A percentile compares a stretch with the other conserved stretches of the same genome.
phyloP scores from a whole-genome alignment of 2,329 filamentous ascomycete species.

The Emydomyces testavorans region DNA sequence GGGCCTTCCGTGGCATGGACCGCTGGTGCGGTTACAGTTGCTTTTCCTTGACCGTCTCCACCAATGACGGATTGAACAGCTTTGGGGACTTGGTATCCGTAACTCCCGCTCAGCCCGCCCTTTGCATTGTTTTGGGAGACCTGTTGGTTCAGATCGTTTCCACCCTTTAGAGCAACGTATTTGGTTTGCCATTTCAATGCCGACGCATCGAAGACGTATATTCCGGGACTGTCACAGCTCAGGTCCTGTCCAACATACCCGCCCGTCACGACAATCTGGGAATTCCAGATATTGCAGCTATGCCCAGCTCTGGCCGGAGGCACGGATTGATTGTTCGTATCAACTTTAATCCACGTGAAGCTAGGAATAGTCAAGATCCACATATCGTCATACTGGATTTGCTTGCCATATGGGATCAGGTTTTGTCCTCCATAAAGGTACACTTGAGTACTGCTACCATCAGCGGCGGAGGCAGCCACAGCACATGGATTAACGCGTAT shows the following conservation, averaged over 20 bases:
- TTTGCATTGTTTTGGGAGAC: constrained; percentile 42
- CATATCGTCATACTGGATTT: constrained; percentile 57
- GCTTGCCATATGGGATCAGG: constrained; percentile 49
- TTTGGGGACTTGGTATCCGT: constrained; percentile 59
- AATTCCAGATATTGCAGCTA: constrained; percentile 64
- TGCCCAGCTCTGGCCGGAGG: constrained; percentile 58
- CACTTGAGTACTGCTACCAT: constrained; percentile 63
- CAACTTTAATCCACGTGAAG: constrained; percentile 66
- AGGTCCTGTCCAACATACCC: constrained; percentile 53
- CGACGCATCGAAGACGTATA: constrained; percentile 68
- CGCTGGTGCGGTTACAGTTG: constrained; percentile 55
- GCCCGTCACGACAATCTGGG: constrained; percentile 69
- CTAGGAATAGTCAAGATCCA: constrained; percentile 71
- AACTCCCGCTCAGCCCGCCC: constrained; percentile 47
- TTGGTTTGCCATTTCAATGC: constrained; percentile 55
- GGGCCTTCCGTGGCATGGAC: constrained; percentile 56
- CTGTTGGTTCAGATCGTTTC: constrained; percentile 43
- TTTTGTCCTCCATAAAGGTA: constrained; percentile 72
- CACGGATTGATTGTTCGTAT: constrained; percentile 37
- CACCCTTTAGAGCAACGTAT: constrained; percentile 52
- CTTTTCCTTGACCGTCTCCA: constrained; percentile 53
- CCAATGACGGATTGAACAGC: constrained; percentile 56
- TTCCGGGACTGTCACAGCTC: constrained; percentile 54
- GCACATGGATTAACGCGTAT: constrained; percentile 57
- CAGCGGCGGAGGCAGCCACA: constrained; percentile 59